Evolutionary conservation across 768 basidiomycete species (phyloP).

Genomic region (Leccinum arenicola): DNA sequence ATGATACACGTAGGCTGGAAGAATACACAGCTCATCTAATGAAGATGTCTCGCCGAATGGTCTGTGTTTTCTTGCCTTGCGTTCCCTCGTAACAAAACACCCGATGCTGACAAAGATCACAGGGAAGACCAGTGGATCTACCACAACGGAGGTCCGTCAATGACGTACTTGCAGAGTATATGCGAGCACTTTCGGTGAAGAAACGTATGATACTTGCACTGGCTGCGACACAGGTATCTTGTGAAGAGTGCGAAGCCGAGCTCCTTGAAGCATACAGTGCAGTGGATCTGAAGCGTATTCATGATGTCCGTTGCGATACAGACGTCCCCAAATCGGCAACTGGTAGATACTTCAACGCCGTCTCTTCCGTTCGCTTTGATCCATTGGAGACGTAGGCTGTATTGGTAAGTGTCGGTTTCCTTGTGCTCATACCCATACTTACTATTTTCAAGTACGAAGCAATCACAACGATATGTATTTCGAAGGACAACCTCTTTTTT

Average conservation of each 20-base stretch:
- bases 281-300: background rate
- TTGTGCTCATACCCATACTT: background rate
- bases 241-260: background rate
- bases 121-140: background rate
- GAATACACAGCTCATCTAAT: background rate
- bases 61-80: background rate
- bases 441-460: background rate
- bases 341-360: background rate
- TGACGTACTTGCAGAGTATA: background rate
- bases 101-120: background rate
- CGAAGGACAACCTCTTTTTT: too few species aligned
- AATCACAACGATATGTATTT: background rate
- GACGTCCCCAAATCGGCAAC: background rate
- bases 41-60: background rate
- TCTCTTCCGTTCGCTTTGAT: background rate
- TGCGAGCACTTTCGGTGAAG: background rate
- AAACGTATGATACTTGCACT: background rate
- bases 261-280: background rate
- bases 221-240: background rate
- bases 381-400: background rate
- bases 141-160: background rate
- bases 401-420: background rate
- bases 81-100: background rate
- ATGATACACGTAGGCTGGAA: background rate
- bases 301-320: background rate